Evolutionary conservation across 2,329 filamentous ascomycete species (phyloP).

Genomic region (Curvularia hawaiiensis): DNA sequence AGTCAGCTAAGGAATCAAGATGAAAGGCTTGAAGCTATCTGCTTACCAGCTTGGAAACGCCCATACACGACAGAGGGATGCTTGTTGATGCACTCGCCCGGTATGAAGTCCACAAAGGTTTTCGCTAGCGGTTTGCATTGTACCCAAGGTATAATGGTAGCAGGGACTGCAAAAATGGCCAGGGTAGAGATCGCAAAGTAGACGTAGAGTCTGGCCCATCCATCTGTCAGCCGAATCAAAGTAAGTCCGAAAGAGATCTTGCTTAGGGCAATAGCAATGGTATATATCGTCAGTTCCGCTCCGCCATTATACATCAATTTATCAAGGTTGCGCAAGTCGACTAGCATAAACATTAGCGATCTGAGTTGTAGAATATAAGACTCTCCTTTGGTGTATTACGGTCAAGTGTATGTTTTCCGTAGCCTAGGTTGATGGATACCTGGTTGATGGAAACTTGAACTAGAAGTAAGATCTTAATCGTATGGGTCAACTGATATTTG

Average conservation of each 20-base stretch:
- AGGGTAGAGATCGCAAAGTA: constrained; percentile 19
- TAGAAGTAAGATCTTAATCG: constrained; percentile 14
- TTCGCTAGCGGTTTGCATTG: constrained; percentile 18
- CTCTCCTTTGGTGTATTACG: constrained; percentile 11
- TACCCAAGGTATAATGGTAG: constrained; percentile 14
- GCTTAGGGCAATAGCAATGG: constrained; percentile 18
- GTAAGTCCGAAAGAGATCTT: constrained; percentile 24
- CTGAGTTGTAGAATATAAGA: not conserved
- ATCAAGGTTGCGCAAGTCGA: constrained; percentile 13
- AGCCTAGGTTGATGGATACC: constrained; percentile 19
- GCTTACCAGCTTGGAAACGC: constrained; percentile 19
- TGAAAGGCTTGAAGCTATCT: constrained; percentile 1
- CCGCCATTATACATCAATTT: constrained; percentile 16
- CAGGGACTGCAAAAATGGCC: constrained; percentile 15
- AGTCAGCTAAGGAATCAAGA: constrained; percentile 3
- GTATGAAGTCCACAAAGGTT: constrained; percentile 18
- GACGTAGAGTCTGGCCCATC: constrained; percentile 13
- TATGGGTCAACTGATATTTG: constrained; percentile 4
- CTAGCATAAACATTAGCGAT: constrained; percentile 9
- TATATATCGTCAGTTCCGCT: constrained; percentile 16
- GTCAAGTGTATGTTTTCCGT: constrained; percentile 19
- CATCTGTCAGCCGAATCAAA: constrained; percentile 18
- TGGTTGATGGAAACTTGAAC: constrained; percentile 21
- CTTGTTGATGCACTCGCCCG: constrained; percentile 18
- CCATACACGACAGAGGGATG: constrained; percentile 15